Evolutionary conservation across 2,329 filamentous ascomycete genomes (phyloP).

Genomic region (Ophiostoma australiae): DNA sequence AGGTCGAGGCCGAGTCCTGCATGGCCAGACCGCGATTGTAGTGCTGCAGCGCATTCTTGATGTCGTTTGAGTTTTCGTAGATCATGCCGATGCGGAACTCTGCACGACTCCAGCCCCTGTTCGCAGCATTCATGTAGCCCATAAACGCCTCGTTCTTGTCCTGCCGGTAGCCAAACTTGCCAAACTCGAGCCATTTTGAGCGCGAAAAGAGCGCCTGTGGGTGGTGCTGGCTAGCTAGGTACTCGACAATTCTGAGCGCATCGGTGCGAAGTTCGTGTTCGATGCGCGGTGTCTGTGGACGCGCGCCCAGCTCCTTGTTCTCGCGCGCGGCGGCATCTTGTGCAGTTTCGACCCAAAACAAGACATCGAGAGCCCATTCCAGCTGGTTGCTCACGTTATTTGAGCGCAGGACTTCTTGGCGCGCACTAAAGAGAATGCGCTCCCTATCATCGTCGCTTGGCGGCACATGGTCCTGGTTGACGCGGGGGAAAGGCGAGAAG

Average conservation of each 20-base stretch:
- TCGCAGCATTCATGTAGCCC: slow-evolving; percentile 76
- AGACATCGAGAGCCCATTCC: slow-evolving; percentile 89
- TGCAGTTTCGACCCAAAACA: slow-evolving; percentile 81
- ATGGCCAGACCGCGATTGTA: slow-evolving; percentile 76
- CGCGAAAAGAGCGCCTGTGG: slow-evolving; percentile 91
- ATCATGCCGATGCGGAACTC: slow-evolving; percentile 99
- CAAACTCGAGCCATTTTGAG: slow-evolving; percentile 97
- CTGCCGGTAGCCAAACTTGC: slow-evolving; percentile 82
- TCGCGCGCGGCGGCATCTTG: slow-evolving; percentile 71
- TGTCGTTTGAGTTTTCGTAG: slow-evolving; percentile 91
- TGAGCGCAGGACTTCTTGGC: slow-evolving; percentile 78
- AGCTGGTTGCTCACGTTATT: slow-evolving; percentile 96
- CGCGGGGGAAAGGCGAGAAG: slow-evolving; percentile 87
- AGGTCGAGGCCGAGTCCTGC: slow-evolving; percentile 79
- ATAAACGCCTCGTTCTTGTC: slow-evolving; percentile 94
- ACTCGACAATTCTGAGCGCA: slow-evolving; percentile 85
- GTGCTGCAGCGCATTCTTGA: slow-evolving; percentile 82
- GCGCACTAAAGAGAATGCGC: slow-evolving; percentile 77
- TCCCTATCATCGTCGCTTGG: slow-evolving; percentile 94
- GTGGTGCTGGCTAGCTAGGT: slow-evolving; percentile 85
- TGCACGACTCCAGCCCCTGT: slow-evolving; percentile 78
- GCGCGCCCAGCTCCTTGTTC: slow-evolving; percentile 42
- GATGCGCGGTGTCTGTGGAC: slow-evolving; percentile 74
- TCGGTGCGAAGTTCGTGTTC: slow-evolving; percentile 86
- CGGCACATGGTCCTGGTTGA: slow-evolving; percentile 82